These are phyloP conservation scores for Trypanosoma caninum DNA, from an alignment of 208 protist genomes.

Conservation along the genomic window DNA sequence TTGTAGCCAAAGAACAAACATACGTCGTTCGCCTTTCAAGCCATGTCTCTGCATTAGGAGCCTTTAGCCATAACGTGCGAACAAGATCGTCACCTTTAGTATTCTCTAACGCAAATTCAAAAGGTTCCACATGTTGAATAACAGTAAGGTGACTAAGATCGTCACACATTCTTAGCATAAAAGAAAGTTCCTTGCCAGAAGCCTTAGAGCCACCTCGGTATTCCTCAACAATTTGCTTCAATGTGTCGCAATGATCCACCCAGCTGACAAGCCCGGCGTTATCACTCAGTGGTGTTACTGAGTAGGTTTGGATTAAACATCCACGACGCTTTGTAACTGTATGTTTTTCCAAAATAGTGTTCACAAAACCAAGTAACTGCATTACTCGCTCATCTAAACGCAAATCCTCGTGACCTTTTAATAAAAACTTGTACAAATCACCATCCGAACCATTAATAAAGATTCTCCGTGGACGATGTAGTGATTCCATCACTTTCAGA, in stretches of 20 bases:
- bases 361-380: conserved; percentile 99
- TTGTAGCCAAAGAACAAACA: conserved; percentile 98
- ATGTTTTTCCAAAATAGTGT: conserved; percentile 97
- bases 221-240: conserved; percentile 91
- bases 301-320: conserved; percentile 92
- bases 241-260: conserved; percentile 95
- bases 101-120: conserved; percentile 95
- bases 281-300: conserved; percentile 98
- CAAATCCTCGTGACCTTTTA: conserved; percentile 98
- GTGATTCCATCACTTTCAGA: conserved; percentile 96
- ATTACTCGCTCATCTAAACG: conserved; percentile 99
- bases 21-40: conserved; percentile 98
- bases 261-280: conserved; percentile 99
- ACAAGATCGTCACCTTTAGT: conserved; percentile 95
- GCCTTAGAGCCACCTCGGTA: conserved; percentile 79
- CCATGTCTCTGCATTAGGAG: conserved; percentile 97
- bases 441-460: conserved; percentile 97
- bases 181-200: conserved; percentile 93
- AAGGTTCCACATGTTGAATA: conserved; percentile 99
- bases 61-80: conserved; percentile 97
- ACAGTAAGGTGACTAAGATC: conserved; percentile 95
- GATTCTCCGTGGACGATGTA: conserved; percentile 98
- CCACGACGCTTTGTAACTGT: conserved; percentile 86
- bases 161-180: conserved; percentile 84
- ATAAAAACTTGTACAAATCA: conserved; percentile 96